Evolutionary conservation across 805 yeast species (phyloP).

Genomic region (Limtongia smithiae): DNA sequence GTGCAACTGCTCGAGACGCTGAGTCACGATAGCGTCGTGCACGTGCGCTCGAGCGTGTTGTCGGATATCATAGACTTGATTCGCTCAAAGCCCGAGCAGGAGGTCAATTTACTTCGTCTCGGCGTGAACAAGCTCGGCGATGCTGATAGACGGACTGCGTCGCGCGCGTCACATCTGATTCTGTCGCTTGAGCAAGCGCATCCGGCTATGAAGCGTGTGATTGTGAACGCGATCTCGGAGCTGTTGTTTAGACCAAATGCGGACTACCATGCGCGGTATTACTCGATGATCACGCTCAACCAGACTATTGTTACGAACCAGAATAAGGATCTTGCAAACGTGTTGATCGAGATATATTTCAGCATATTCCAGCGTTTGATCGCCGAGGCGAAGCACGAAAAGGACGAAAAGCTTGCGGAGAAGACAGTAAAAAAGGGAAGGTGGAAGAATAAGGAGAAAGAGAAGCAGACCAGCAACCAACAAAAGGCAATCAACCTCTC

Average conservation of each 20-base stretch:
- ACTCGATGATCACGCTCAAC: slow-evolving; percentile 80
- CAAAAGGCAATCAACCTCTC: slow-evolving; percentile 15
- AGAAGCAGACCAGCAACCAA: slow-evolving; percentile 8
- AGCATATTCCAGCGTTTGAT: slow-evolving; percentile 80
- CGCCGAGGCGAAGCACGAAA: slow-evolving; percentile 56
- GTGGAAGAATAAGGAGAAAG: slow-evolving; percentile 52
- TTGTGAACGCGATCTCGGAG: slow-evolving; percentile 77
- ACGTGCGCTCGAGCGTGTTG: slow-evolving; percentile 75
- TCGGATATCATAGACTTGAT: slow-evolving; percentile 75
- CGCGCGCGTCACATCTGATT: slow-evolving; percentile 79
- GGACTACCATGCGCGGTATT: slow-evolving; percentile 85
- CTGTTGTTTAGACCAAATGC: slow-evolving; percentile 63
- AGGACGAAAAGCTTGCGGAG: slow-evolving; percentile 40
- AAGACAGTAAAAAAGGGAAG: slow-evolving; percentile 55
- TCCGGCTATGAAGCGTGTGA: slow-evolving; percentile 88
- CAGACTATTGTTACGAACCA: slow-evolving; percentile 82
- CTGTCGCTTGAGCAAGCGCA: slow-evolving; percentile 82
- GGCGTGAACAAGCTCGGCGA: slow-evolving; percentile 96
- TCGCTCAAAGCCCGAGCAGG: slow-evolving; percentile 91
- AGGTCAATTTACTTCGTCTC: slow-evolving; percentile 78
- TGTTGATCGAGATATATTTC: slow-evolving; percentile 77
- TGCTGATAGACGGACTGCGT: slow-evolving; percentile 80
- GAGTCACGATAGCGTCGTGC: slow-evolving; percentile 86
- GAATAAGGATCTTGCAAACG: slow-evolving; percentile 79
- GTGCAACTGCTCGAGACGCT: slow-evolving; percentile 72